These are phyloP conservation scores for Hymenoscyphus albidus DNA, from an alignment of 2,329 filamentous ascomycete species.

Conservation along the genomic window DNA sequence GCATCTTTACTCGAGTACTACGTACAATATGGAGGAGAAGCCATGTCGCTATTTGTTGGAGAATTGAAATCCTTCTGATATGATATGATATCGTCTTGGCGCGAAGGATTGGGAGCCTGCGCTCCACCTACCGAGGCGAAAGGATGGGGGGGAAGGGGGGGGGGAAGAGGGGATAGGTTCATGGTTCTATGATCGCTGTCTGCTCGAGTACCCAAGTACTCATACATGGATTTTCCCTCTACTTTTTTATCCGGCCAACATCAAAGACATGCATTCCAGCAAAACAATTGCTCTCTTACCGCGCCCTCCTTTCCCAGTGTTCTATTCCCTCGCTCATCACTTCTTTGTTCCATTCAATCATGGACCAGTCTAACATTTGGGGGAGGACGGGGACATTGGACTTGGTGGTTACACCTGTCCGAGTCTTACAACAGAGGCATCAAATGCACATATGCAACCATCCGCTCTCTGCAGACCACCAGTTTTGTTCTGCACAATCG, in stretches of 20 bases:
- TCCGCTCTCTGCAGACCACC: constrained; percentile 25
- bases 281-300: no score
- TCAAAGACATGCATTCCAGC: no score
- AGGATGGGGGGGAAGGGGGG: not conserved
- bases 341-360: not conserved
- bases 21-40: no score
- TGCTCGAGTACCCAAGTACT: no score
- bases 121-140: not conserved
- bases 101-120: not conserved
- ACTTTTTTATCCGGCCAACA: no score
- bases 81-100: not conserved
- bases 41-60: no score
- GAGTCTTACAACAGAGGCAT: constrained; percentile 14
- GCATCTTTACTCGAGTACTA: no score
- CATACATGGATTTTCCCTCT: no score
- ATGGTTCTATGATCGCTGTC: no score
- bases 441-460: constrained; percentile 25
- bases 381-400: not conserved
- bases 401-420: constrained; percentile 9
- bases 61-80: no score
- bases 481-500: constrained; percentile 27
- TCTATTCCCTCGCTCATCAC: not conserved
- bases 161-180: no score
- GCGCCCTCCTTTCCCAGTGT: no score
- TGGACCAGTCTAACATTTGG: not conserved